Percentiles rank a stretch among this genome's conserved stretches.
phyloP scores from a whole-genome alignment of 106 monocot species.

The Dendrobium nobile region DNA sequence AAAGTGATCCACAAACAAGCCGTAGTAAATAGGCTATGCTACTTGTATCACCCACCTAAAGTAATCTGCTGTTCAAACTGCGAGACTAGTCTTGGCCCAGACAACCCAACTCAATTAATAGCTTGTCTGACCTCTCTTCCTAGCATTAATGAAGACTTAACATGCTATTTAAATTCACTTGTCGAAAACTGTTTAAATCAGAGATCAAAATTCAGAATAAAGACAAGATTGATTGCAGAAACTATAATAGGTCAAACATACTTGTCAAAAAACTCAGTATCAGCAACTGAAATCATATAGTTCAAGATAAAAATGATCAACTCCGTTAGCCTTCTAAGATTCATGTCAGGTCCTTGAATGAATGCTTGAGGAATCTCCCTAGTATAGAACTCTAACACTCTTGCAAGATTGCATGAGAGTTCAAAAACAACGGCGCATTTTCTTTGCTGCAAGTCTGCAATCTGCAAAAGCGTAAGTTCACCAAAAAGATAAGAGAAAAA shows the following conservation, averaged over 20 bases:
- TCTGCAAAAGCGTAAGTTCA: conserved; percentile 27
- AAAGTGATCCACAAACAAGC: too few species aligned
- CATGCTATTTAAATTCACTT: background rate
- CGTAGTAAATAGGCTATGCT: too few species aligned
- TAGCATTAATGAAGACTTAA: background rate
- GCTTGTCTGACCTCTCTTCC: background rate
- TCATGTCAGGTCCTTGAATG: conserved; percentile 78
- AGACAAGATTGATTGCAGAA: background rate
- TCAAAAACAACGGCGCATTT: conserved; percentile 94
- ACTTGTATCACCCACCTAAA: too few species aligned
- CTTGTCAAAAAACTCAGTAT: conserved; percentile 92
- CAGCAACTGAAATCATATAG: conserved; percentile 72
- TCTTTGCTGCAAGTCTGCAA: conserved; percentile 82
- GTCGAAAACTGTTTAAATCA: background rate
- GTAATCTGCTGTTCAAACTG: too few species aligned
- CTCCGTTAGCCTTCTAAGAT: conserved; percentile 81
- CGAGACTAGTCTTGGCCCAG: too few species aligned
- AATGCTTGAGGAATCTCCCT: conserved; percentile 85
- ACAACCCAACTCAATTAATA: background rate
- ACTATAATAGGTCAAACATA: conserved; percentile 31
- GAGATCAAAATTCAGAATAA: conserved; percentile 1
- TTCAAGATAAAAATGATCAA: conserved; percentile 85
- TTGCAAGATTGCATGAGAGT: conserved; percentile 78
- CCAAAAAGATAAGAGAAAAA: background rate
- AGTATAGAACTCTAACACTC: conserved; percentile 83